Evolutionary conservation across 805 yeast species (phyloP), one percentile per base, ranked within the genome.

Genomic region (Wickerhamiella nectarea): DNA sequence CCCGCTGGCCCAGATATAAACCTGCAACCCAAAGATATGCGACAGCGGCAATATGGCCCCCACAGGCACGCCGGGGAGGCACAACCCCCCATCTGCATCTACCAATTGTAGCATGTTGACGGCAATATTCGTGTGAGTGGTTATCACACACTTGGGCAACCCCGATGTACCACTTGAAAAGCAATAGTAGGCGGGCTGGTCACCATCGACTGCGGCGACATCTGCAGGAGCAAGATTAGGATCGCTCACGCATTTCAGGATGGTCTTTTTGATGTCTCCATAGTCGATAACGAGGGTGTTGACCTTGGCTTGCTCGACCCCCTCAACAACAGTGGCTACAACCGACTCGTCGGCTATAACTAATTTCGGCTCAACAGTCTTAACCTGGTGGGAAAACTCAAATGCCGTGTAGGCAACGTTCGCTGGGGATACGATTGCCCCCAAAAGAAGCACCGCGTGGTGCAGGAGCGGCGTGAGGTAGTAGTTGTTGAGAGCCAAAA

Each of bases 91-190:
- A 7, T 21, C 25, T 12, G 43, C 35, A 8, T 35, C 37, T 1
- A 9, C 34, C 6, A 38, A 45, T 44, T 52, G 55, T 14, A 44
- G 47, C 12, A 64, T 52, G 40, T 64, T 64, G 14, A 68, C 56
- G 10, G 62, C 64, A 15, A 72, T 65, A 46, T 75, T 76, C 34
- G 58, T 59, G 49, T 79, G 84, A 24, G 71, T 67, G 47, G 78
- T 62, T 21, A 75, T 73, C 22, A 77, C 86, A 55, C 87, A 87
- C 62, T 80, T 80, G 48, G 87, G 82, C 35, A 76, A 71, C 47
- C 87, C 86, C 14, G 58, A 55, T 22, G 61, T 55, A 2, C 58
- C 57, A 2, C 55, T 52, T 15, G 56, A 54, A 36, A 55, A 51
- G 36, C 52, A 48, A 40, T 51, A 52, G 39, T 52, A 53, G 11